Base-by-base conservation (phyloP, 2,329 filamentous ascomycete genomes). In the Calonectria pseudoreteaudii region DNA sequence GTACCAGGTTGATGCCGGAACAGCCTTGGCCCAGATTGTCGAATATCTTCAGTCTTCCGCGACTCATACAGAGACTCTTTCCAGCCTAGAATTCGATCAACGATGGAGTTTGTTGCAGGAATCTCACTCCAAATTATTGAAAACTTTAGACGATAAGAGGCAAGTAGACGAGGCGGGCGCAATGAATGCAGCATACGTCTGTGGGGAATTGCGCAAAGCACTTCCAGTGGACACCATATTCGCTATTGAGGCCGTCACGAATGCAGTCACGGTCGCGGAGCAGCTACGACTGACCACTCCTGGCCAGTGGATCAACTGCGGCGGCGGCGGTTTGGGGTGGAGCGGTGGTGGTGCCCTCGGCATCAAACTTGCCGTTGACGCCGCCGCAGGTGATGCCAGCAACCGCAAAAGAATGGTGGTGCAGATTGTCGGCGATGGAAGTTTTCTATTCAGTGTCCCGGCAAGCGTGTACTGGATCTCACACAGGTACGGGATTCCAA, bases 241-340 rank as follows among this genome's bases (percentile, higher is more conserved):
- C 85, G 92, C 91, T 9, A 87, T 96, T 52, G 94, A 96, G 84
- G 91, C 94, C 0, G 94, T 96, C 1, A 96, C 94, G 0, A 91
- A 94, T 69, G 91, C 92, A 0, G 83, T 82, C 0, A 88, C 91
- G 36, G 91, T 95, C 1, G 88, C 90, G 23, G 93, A 96, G 77
- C 93, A 95, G 76, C 85, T 96, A 13, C 91, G 92, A 78, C 88
- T 91, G 1, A 91, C 88, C 0, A 80, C 91, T 0, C 94, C 94
- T 0, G 93, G 93, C 0, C 91, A 90, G 0, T 95, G 92, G 92
- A 91, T 96, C 80, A 95, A 95, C 81, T 95, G 94, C 82, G 94
- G 94, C 4, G 94, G 93, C 3, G 94, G 93, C 16, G 94, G 94
- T 2, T 90, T 96, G 0, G 94, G 94, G 3, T 96, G 94, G 94